Conservation (phyloP, 2,329 filamentous ascomycete species). For the Didymella exigua region DNA sequence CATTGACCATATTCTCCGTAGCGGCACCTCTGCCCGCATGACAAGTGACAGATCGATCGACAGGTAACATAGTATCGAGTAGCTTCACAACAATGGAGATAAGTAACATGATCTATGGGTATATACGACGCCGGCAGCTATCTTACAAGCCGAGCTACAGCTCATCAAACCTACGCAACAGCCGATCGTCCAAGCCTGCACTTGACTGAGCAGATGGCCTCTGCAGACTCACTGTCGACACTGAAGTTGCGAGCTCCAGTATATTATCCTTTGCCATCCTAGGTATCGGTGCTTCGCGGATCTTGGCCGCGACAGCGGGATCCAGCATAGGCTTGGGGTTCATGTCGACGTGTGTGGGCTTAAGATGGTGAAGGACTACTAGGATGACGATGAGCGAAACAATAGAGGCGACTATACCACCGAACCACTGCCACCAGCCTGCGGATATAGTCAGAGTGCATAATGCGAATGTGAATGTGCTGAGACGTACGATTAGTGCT, state of each 20-base stretch:
- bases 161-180: conserved; percentile 34
- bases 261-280: conserved; percentile 44
- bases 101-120: conserved; percentile 18
- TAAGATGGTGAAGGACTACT: conserved; percentile 47
- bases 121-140: conserved; percentile 12
- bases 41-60: not conserved
- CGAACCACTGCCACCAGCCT: conserved; percentile 65
- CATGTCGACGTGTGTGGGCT: conserved; percentile 19
- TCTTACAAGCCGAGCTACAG: conserved; percentile 18
- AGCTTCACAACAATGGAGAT: not conserved
- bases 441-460: conserved; percentile 19
- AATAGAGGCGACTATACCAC: conserved; percentile 60
- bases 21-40: not conserved
- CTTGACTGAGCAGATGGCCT: conserved; percentile 4
- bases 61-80: not conserved
- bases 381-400: conserved; percentile 55
- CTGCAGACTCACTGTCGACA: conserved; percentile 8
- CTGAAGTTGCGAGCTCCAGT: conserved; percentile 20
- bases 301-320: conserved; percentile 25
- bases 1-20: conserved; percentile 3
- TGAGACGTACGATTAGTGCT: conserved; percentile 54
- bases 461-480: not conserved
- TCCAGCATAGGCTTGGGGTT: conserved; percentile 19
- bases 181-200: conserved; percentile 16
- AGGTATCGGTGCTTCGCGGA: conserved; percentile 40